Evolutionary conservation across 1,284 basidiomycete genomes (phyloP), one percentile per base, ranked within the genome.

Genomic region (Papiliotrema nemorosa): DNA sequence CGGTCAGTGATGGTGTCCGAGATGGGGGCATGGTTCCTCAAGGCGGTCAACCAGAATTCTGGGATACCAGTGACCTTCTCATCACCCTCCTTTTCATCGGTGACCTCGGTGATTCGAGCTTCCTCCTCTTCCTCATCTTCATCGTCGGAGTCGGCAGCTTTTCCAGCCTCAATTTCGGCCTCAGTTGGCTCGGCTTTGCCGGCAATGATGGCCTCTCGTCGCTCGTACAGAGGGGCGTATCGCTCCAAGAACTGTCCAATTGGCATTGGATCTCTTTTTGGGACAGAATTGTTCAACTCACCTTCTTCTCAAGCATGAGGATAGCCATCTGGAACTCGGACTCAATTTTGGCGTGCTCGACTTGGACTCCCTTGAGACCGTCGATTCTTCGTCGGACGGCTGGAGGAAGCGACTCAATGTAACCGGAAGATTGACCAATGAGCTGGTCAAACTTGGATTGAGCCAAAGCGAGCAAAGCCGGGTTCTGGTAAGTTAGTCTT

Each of bases 271-370:
- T 25, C 21, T 6, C n/a, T 22, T 22, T 7, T 2, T 9, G 6
- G 33, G 41, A 36, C 9, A 12, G 12, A 39, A 2, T 5, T 16
- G n/a, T 2, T 33, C 36, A 42, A 53, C 81, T 44, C 60, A 89
- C 89, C 81, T 96, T 96, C 80, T 93, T 92, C 81, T 98, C 93
- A 52, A 98, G 82, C 76, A 94, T 91, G 52, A 97, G 81, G 68
- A 92, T 90, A 77, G 97, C 94, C 69, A 86, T 84, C 78, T 97
- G 97, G 82, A 94, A 96, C 79, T 93, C 84, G 68, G 88, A 87
- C 76, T 97, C 90, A 51, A 97, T 82, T 72, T 92, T 88, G 65
- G 85, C 84, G 77, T 97, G 91, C 78, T 93, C 87, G 61, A 85
- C 84, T 76, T 97, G 93, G 39, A 98, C 81, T 53, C 92, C 94